Conservation (phyloP, 495 filamentous ascomycete genomes). For the Daldinia decipiens region DNA sequence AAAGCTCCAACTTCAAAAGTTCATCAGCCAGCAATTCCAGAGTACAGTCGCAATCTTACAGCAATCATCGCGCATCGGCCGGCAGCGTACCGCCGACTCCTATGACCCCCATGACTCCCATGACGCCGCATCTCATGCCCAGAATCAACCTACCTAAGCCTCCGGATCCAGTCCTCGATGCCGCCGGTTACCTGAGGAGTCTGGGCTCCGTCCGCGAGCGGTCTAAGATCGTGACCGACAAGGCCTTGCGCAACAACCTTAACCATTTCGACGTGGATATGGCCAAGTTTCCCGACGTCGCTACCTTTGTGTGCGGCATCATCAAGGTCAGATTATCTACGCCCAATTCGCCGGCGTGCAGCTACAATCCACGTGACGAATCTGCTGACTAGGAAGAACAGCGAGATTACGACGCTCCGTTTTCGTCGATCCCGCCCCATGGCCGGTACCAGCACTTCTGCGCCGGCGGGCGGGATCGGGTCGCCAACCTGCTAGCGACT, state of each 20-base stretch:
- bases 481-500: slow-evolving; percentile 74
- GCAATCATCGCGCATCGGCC: slow-evolving; percentile 48
- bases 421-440: slow-evolving; percentile 83
- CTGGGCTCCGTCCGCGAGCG: slow-evolving; percentile 88
- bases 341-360: not conserved
- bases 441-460: slow-evolving; percentile 93
- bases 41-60: slow-evolving; percentile 28
- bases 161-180: slow-evolving; percentile 90
- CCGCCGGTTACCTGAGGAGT: slow-evolving; percentile 90
- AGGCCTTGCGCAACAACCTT: slow-evolving; percentile 81
- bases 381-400: slow-evolving; percentile 51
- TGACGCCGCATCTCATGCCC: slow-evolving; percentile 50
- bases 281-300: slow-evolving; percentile 85
- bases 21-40: slow-evolving; percentile 42
- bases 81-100: slow-evolving; percentile 57
- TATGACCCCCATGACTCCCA: slow-evolving; percentile 46
- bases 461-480: slow-evolving; percentile 79
- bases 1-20: slow-evolving; percentile 47
- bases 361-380: not conserved
- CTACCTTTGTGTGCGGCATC: slow-evolving; percentile 91
- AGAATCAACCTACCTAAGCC: slow-evolving; percentile 79
- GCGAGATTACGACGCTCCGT: slow-evolving; percentile 91
- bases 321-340: slow-evolving; percentile 78
- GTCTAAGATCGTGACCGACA: slow-evolving; percentile 74
- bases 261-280: slow-evolving; percentile 93